A percentile compares a stretch with the other conserved stretches of the same genome.
Evolutionary conservation across 495 filamentous ascomycete species (phyloP).

Genomic region (Penicillium macrosclerotiorum): DNA sequence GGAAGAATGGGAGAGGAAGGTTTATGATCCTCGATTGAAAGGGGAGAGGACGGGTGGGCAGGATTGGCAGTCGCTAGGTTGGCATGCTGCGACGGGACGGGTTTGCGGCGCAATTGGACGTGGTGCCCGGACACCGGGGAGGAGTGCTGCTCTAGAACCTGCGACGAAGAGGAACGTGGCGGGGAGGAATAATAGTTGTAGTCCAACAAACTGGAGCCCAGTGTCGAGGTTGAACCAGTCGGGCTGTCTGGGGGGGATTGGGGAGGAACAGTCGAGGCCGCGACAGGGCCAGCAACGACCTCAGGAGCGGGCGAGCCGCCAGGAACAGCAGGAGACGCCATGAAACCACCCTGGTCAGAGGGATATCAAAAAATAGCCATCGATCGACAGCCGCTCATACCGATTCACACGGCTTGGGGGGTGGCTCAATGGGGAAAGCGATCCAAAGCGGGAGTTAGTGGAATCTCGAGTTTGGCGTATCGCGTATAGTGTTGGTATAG

Average conservation of each 20-base stretch:
- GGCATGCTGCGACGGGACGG: conserved; percentile 33
- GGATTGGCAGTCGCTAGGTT: conserved; percentile 27
- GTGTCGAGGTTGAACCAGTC: conserved; percentile 1
- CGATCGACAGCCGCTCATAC: conserved; percentile 27
- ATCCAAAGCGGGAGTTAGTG: no score
- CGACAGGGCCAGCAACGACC: neutral
- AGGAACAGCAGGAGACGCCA: conserved; percentile 26
- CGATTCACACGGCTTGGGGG: conserved; percentile 19
- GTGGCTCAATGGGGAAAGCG: conserved; percentile 14
- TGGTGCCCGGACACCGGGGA: neutral
- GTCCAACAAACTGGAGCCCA: conserved; percentile 10
- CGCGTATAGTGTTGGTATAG: no score
- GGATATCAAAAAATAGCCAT: conserved; percentile 32
- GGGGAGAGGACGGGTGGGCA: conserved; percentile 28
- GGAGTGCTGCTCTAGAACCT: neutral
- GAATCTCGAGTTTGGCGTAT: no score
- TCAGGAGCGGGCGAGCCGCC: conserved; percentile 26
- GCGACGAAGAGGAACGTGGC: conserved; percentile 15
- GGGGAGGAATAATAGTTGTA: conserved; percentile 20
- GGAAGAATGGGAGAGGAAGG: conserved; percentile 25
- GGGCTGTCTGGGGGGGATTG: conserved; percentile 1
- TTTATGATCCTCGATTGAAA: conserved; percentile 30
- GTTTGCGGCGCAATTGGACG: conserved; percentile 33
- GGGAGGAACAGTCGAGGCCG: conserved; percentile 9
- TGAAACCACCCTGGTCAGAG: conserved; percentile 21